Conservation (phyloP, 2,329 filamentous ascomycete genomes). For the Fusarium goolgardi region DNA sequence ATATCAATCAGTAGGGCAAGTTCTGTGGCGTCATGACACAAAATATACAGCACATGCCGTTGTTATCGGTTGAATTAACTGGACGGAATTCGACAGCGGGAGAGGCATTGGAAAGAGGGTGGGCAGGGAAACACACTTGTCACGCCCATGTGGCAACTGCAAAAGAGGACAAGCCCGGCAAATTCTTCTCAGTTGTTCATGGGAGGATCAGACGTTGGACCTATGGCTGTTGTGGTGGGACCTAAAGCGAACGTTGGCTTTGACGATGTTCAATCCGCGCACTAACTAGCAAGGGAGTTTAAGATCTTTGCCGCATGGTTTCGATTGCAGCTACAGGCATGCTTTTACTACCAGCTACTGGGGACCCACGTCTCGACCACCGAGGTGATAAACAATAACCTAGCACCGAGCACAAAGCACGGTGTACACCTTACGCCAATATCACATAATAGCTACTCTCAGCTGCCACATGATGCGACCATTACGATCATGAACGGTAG, state of each 20-base stretch:
- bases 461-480: constrained; percentile 3
- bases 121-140: constrained; percentile 12
- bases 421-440: neutral
- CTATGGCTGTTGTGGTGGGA: constrained; percentile 18
- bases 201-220: constrained; percentile 13
- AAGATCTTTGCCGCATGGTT: constrained; percentile 25
- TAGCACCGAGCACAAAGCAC: neutral
- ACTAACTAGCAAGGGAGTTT: constrained; percentile 20
- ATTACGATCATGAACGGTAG: constrained; percentile 10
- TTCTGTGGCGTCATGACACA: constrained; percentile 43
- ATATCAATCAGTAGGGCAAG: constrained; percentile 11
- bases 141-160: constrained; percentile 33
- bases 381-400: neutral
- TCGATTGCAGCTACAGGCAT: constrained; percentile 17
- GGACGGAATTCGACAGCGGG: constrained; percentile 24
- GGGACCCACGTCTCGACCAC: neutral
- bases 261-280: constrained; percentile 16
- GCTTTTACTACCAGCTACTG: constrained; percentile 8
- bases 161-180: constrained; percentile 20
- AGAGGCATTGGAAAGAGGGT: constrained; percentile 23
- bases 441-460: neutral
- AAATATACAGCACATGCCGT: constrained; percentile 15
- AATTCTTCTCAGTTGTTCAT: constrained; percentile 12
- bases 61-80: constrained; percentile 19
- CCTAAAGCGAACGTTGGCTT: constrained; percentile 11